A percentile compares a stretch with the other conserved stretches of the same genome.
These are phyloP conservation scores for Dorcoceras hygrometricum DNA, from an alignment of 257 asterid species.

Conservation along the genomic window DNA sequence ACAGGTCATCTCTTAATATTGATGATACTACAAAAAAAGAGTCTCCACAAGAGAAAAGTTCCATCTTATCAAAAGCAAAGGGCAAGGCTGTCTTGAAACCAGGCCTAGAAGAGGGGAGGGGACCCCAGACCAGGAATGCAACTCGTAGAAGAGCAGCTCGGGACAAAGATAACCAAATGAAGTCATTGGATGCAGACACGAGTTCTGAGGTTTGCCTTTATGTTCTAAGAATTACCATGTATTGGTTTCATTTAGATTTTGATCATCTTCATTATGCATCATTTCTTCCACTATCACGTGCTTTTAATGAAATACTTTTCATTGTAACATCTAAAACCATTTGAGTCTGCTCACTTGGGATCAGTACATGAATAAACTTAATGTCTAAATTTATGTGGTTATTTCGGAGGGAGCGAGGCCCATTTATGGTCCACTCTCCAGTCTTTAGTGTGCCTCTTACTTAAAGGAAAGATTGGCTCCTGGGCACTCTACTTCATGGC, in stretches of 20 bases:
- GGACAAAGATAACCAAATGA: conserved; percentile 73
- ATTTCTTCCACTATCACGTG: neutral
- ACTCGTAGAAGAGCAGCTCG: conserved; percentile 75
- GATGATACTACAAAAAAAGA: conserved; percentile 63
- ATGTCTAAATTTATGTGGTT: neutral
- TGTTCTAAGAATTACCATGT: neutral
- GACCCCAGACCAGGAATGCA: conserved; percentile 89
- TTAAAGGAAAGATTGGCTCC: neutral
- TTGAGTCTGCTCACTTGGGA: neutral
- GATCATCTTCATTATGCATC: neutral
- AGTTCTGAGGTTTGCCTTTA: conserved; percentile 78
- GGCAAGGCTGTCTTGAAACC: conserved; percentile 90
- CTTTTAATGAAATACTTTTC: neutral
- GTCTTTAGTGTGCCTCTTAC: neutral
- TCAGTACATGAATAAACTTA: no score
- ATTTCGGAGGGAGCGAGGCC: neutral
- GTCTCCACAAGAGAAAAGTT: conserved; percentile 47
- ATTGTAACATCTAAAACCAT: neutral
- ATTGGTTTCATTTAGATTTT: neutral
- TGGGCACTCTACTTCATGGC: neutral
- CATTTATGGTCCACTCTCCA: neutral
- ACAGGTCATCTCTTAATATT: conserved; percentile 63
- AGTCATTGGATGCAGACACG: conserved; percentile 67
- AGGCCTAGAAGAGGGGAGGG: conserved; percentile 68
- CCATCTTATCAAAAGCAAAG: conserved; percentile 70